Conservation (phyloP, 169 alveolate genomes). For the Plasmodium sp. region DNA sequence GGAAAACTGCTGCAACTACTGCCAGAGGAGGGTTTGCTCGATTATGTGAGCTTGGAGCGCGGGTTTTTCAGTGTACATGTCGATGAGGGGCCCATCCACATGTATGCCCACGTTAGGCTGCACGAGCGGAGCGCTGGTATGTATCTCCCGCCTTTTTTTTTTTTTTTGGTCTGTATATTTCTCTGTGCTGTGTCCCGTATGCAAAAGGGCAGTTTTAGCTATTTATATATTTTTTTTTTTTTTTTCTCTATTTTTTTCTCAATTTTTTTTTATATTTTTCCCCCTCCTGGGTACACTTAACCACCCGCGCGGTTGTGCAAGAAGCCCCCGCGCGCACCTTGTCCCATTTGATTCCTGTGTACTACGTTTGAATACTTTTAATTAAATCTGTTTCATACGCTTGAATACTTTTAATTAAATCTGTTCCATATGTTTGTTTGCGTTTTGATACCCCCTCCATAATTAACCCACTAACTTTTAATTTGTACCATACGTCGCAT, state of each 20-base stretch:
- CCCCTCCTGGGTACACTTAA: neutral
- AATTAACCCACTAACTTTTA: neutral
- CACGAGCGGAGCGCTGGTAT: neutral
- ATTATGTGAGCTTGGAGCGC: constrained; percentile 14
- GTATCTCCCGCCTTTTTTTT: neutral
- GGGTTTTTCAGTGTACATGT: neutral
- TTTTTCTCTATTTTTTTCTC: too few species aligned
- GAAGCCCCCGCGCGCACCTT: neutral
- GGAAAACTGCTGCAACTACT: constrained; percentile 29
- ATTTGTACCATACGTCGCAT: neutral
- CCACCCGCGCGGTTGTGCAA: neutral
- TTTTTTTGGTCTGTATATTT: neutral
- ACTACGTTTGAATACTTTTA: neutral
- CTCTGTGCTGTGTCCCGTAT: neutral
- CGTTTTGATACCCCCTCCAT: neutral
- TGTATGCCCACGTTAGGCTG: neutral
- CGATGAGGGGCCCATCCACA: neutral
- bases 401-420: neutral
- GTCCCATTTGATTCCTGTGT: constrained; percentile 20
- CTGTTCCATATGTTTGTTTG: constrained; percentile 3
- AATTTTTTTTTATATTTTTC: neutral
- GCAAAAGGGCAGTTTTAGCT: neutral
- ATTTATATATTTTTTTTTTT: neutral
- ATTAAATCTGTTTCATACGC: neutral
- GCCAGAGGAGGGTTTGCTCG: constrained; percentile 44